phyloP scores from a whole-genome alignment of 202 grass and related monocot genomes.

The Musa balbisiana region DNA sequence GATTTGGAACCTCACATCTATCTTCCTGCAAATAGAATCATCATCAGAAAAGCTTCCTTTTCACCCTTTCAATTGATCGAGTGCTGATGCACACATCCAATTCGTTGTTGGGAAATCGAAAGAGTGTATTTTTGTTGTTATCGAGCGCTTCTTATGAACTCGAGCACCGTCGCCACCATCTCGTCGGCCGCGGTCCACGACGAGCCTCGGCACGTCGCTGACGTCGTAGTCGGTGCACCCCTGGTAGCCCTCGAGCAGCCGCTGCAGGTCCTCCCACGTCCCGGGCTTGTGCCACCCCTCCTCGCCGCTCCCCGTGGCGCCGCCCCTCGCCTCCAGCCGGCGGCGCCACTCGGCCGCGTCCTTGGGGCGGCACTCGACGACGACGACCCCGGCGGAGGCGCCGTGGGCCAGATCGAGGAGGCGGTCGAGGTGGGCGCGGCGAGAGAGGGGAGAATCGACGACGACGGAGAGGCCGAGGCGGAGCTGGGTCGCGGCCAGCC shows the following conservation, averaged over 20 bases:
- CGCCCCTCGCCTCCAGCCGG: constrained; percentile 51
- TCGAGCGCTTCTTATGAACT: constrained; percentile 23
- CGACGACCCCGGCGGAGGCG: constrained; percentile 18
- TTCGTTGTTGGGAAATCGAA: too few species aligned
- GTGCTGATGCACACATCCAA: too few species aligned
- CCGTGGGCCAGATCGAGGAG: constrained; percentile 26
- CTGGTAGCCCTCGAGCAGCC: constrained; percentile 49
- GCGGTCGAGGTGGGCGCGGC: constrained; percentile 38
- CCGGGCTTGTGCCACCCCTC: constrained; percentile 66
- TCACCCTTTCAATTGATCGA: too few species aligned
- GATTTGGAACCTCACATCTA: too few species aligned
- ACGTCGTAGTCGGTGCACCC: constrained; percentile 60
- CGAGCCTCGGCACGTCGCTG: constrained; percentile 38
- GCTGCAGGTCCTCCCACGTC: constrained; percentile 54
- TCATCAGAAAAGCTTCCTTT: too few species aligned
- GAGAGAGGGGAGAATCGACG: constrained; percentile 65
- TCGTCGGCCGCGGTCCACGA: constrained; percentile 43
- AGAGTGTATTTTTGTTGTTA: too few species aligned
- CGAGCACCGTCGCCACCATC: constrained; percentile 33
- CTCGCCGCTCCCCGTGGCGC: background rate
- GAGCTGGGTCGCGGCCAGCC: constrained; percentile 45
- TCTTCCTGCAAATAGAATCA: too few species aligned
- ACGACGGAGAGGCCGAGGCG: constrained; percentile 53
- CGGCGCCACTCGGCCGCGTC: constrained; percentile 48
- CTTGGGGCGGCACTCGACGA: constrained; percentile 55